Evolutionary conservation across 345 rosid genomes (phyloP), one percentile per base, ranked within the genome.

Genomic region (Gossypium arboreum): DNA sequence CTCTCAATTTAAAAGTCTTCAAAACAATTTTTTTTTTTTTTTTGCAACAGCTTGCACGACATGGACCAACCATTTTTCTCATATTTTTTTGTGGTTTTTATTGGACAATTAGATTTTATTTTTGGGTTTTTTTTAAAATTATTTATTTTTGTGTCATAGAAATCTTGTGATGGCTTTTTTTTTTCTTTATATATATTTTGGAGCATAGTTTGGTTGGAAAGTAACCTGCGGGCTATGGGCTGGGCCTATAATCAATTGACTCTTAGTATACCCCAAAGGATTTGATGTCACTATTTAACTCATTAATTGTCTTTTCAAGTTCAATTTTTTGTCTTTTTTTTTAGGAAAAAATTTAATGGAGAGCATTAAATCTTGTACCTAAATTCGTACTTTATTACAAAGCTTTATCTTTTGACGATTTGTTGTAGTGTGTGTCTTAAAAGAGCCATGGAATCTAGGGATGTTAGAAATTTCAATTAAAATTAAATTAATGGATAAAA

Each of bases 41-140:
- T 34, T 44, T n/a, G 71, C 75, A 74, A 55, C 81, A 62, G 74
- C 79, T 74, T 79, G 82, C 79, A 63, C 12, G 73, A 55, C 75
- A 66, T 77, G 85, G 76, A 77, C 83, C 78, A 73, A 63, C 65
- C 63, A 58, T 24, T 60, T 25, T 47, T 54, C 41, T 29, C 41
- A 7, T 1, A 20, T 57, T 62, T 73, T 48, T 55, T 75, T 54
- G 61, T 68, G 43, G 17, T 47, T 71, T 54, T 44, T 68, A 27
- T 56, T 16, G 58, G 62, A 13, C 72, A 44, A 71, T 51, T 65
- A 45, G 69, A 55, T 62, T 63, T 34, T 17, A 12, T 43, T 41
- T 18, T 10, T 56, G 75, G 60, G 60, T 18, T n/a, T 20, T 6
- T 56, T 20, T 20, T 1, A 7, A 7, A 7, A 7, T 9, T 56